These are phyloP conservation scores for Eucalyptus brandiana DNA, from an alignment of 345 rosid genomes.

Conservation along the genomic window DNA sequence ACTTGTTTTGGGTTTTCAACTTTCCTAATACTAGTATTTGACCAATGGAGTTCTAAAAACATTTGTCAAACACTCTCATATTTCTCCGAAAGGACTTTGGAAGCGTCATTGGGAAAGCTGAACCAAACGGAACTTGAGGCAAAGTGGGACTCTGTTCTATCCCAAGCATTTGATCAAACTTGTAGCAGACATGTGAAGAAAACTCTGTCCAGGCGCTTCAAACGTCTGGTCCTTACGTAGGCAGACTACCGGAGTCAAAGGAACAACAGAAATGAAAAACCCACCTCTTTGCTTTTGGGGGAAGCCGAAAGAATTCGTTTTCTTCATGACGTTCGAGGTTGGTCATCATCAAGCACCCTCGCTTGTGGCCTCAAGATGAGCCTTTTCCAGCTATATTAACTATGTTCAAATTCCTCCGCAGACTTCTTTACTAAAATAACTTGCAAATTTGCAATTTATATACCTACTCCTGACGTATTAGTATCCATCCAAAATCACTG, in stretches of 20 bases:
- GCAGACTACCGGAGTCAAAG: background rate
- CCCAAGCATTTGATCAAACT: background rate
- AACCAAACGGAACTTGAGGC: background rate
- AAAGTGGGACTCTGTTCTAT: background rate
- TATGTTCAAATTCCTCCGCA: too few species aligned
- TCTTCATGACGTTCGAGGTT: background rate
- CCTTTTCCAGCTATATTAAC: too few species aligned
- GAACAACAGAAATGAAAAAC: background rate
- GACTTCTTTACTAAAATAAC: too few species aligned
- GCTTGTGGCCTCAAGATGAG: too few species aligned
- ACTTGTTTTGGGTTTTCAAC: too few species aligned
- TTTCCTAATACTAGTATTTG: too few species aligned
- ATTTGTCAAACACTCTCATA: too few species aligned
- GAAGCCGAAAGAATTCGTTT: background rate
- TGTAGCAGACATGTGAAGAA: background rate
- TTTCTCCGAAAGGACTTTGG: too few species aligned
- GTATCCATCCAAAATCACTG: too few species aligned
- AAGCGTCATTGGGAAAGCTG: rapidly evolving
- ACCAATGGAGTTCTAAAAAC: too few species aligned
- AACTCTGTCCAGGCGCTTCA: background rate
- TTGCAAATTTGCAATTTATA: too few species aligned
- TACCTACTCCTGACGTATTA: too few species aligned
- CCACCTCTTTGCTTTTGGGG: background rate
- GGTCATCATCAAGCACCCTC: background rate
- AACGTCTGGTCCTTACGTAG: background rate